These are phyloP conservation scores for Eucalyptus curtisii DNA, from an alignment of 345 rosid genomes.

Conservation along the genomic window DNA sequence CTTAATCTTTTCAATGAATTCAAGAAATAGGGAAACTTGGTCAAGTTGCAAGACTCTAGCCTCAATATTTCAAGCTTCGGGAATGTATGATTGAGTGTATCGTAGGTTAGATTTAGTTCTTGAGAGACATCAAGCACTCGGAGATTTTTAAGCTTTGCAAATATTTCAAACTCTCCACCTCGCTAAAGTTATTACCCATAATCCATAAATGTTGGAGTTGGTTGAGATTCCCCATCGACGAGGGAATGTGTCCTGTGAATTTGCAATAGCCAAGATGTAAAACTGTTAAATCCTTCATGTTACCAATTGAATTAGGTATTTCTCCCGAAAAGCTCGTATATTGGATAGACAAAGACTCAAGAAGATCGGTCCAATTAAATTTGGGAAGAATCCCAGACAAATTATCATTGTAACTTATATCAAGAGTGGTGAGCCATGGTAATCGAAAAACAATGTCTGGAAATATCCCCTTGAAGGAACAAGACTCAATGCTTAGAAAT, in stretches of 20 bases:
- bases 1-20: not conserved
- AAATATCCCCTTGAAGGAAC: not conserved
- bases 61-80: fast-evolving
- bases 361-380: not conserved
- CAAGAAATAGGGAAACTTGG: not conserved
- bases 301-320: not conserved
- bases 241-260: not conserved
- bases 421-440: too few relatives aligned
- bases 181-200: fast-evolving
- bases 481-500: fast-evolving
- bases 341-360: fast-evolving
- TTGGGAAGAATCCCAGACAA: not conserved
- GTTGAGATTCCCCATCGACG: too few relatives aligned
- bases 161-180: fast-evolving
- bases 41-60: not conserved
- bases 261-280: not conserved
- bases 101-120: fast-evolving
- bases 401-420: fast-evolving
- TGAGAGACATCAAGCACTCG: fast-evolving
- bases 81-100: not conserved
- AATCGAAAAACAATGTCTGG: not conserved
- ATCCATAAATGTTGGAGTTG: too few relatives aligned
- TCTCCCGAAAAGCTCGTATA: fast-evolving
- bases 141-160: not conserved
- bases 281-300: fast-evolving